Conservation (phyloP, 208 protist genomes). For the Leishmania amazonensis region DNA sequence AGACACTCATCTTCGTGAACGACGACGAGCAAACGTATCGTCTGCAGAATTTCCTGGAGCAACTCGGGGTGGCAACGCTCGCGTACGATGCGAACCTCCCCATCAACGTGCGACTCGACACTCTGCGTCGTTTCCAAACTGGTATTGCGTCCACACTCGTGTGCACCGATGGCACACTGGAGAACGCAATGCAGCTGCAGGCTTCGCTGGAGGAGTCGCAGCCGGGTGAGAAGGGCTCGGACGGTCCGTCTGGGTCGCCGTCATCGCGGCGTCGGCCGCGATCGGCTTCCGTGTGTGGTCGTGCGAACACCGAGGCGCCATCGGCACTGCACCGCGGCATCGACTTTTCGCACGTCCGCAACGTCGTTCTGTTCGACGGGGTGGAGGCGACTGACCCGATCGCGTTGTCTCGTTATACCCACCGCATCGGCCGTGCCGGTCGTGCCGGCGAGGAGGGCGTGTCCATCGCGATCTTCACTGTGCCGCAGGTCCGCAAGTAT, state of each 20-base stretch:
- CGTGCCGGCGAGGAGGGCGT: conserved; percentile 88
- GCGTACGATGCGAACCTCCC: conserved; percentile 96
- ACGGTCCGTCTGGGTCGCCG: conserved; percentile 3
- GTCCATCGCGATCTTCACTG: conserved; percentile 88
- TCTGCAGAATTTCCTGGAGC: conserved; percentile 96
- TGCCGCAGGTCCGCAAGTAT: conserved; percentile 70
- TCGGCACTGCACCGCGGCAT: conserved; percentile 94
- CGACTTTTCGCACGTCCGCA: conserved; percentile 96
- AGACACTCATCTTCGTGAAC: conserved; percentile 97
- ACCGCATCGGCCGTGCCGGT: conserved; percentile 95
- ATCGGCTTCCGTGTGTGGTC: background rate
- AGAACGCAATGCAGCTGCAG: conserved; percentile 74
- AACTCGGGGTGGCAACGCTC: conserved; percentile 92
- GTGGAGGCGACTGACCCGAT: conserved; percentile 78
- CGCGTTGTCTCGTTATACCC: conserved; percentile 93
- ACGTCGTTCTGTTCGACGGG: conserved; percentile 98
- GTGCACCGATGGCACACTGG: conserved; percentile 94
- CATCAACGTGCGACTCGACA: conserved; percentile 95
- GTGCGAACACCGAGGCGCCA: conserved; percentile 27
- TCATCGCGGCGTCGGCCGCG: conserved; percentile 16
- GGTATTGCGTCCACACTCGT: conserved; percentile 96
- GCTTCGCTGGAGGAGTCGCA: conserved; percentile 33
- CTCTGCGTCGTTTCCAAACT: conserved; percentile 95
- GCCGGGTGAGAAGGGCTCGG: conserved; percentile 3
- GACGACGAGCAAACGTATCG: conserved; percentile 93